phyloP scores from a whole-genome alignment of 192 early-diverging fungal species.

The Globomyces pollinis-pini region DNA sequence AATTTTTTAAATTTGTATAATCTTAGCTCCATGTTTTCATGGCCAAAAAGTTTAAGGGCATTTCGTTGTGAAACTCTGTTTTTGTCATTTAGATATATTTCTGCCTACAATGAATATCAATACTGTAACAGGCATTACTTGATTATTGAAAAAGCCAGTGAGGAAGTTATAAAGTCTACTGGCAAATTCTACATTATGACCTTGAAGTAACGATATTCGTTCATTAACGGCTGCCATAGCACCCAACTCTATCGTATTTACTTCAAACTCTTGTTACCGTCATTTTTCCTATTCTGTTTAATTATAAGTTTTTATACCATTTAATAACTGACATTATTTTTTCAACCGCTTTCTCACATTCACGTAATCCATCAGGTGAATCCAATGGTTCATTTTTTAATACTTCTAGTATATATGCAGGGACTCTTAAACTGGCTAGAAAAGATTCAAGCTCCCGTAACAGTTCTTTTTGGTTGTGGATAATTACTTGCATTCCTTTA shows the following conservation, averaged over 20 bases:
- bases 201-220: constrained; percentile 26
- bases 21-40: constrained; percentile 40
- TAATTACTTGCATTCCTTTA: constrained; percentile 80
- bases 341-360: constrained; percentile 37
- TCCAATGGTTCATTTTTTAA: constrained; percentile 41
- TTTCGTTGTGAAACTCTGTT: constrained; percentile 17
- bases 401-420: constrained; percentile 30
- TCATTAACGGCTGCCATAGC: constrained; percentile 36
- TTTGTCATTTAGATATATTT: constrained; percentile 29
- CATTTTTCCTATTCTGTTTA: too few species aligned
- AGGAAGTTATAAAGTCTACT: constrained; percentile 33
- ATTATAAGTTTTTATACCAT: too few species aligned
- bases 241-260: constrained; percentile 14
- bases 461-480: constrained; percentile 79
- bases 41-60: constrained; percentile 23
- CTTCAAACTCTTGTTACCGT: constrained; percentile 11
- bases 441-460: constrained; percentile 79
- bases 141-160: constrained; percentile 5
- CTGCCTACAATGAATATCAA: constrained; percentile 8
- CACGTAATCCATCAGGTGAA: constrained; percentile 28
- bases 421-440: constrained; percentile 32
- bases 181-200: constrained; percentile 38
- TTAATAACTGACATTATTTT: constrained; percentile 25
- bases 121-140: constrained; percentile 16
- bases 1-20: constrained; percentile 35